Evolutionary conservation across 2,329 filamentous ascomycete species (phyloP), one percentile per base, ranked within the genome.

Genomic region (Colletotrichum filicis): DNA sequence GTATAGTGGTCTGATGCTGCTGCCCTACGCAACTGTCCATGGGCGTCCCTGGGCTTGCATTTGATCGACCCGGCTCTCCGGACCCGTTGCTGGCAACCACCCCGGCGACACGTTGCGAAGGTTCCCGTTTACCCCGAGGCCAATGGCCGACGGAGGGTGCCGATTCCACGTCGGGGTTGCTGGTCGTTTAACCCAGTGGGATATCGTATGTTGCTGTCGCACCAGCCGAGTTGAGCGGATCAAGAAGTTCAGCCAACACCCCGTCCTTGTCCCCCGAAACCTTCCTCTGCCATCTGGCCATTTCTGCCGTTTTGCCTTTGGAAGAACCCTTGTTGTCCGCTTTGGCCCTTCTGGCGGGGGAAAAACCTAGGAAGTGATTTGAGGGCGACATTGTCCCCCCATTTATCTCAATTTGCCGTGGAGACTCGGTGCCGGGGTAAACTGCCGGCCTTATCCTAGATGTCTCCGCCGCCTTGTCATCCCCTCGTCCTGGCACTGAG

Each of bases 401-500:
- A 56, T 58, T 46, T 28, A 46, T 58, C 37, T 37, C 64, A 63
- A 37, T 53, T 56, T 37, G 37, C 52, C 22, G 58, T 53, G 56
- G 58, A 42, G 65, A 19, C 19, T 66, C 22, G 24, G 49, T 49
- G n/a, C 70, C 12, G 60, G 70, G 66, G 60, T 65, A 16, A 26
- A 26, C 6, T 65, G 46, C 61, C 26, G 46, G 19, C 55, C 60
- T 70, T 49, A 24, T 65, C 60, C 67, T 61, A 28, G 66, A 14
- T 62, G 70, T 60, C 60, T 71, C 70, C 66, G 70, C 68, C 55
- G 62, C 35, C 60, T 64, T 59, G 60, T 69, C 55, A 64, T 69
- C 46, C 66, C 65, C 69, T 53, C 66, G 66, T 59, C 66, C 66
- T 73, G 49, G 66, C 49, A 52, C 49, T n/a, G 19, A 52, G 56